Base-by-base conservation (phyloP, 768 basidiomycete species). In the Lentinus tigrinus region DNA sequence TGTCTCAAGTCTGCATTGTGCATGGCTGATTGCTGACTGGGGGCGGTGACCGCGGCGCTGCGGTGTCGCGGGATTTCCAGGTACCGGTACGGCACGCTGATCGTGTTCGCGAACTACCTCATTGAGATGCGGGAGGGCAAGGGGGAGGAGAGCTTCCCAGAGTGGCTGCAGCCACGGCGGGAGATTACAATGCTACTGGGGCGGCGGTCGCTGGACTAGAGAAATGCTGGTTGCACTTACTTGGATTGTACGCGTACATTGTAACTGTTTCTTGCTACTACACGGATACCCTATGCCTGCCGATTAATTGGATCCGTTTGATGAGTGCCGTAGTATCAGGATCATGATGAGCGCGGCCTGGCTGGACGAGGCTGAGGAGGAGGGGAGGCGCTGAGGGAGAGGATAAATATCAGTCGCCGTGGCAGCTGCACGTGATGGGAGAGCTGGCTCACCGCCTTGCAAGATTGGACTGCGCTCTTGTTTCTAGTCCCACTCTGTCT, bases 51-150 rank as follows among this genome's bases (percentile, higher is more conserved):
- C 9, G 44, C 3, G 21, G 14, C 47, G 24, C 44, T 47, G 24
- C 36, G 42, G n/a, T n/a, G n/a, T n/a, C n/a, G 47, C 21, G n/a
- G 31, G 10, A 34, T 26, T 6, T 47, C 46, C 58, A 91, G 90
- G 60, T 91, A 89, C 69, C 88, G 89, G 61, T 97, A 98, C 67
- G 96, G 91, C 7, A 87, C 91, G 3, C 78, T 97, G 34, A 96
- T 98, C 64, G 93, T 93, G 4, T 92, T 99, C 58, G 90, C 97
- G 47, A 95, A 97, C 70, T 98, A 96, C 71, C 79, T 98, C 63
- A 86, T 98, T 52, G 94, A 96, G 72, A 71, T 69, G 61, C 70
- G 73, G 48, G 74, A 76, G 61, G 75, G 62, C 11, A 61, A 75
- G 48, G 69, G 69, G 13, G 70, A 72, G 42, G 73, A 74, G 10